A percentile compares a stretch with the other conserved stretches of the same genome.
Conservation (phyloP, 345 rosid genomes). For the Gossypium herbaceum region DNA sequence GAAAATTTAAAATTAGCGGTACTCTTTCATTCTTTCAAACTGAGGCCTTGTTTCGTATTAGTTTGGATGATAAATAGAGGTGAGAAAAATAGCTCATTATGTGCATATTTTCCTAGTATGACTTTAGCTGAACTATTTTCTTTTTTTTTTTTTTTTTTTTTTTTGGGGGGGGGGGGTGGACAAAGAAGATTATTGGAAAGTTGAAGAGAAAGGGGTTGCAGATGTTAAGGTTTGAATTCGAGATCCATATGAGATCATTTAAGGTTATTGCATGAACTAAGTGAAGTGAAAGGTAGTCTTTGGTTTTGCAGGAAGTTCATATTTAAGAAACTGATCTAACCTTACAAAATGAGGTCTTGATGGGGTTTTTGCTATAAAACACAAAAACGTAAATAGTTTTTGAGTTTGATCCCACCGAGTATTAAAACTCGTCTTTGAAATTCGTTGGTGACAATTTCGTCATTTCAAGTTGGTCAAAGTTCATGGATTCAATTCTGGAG, state of each 20-base stretch:
- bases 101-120: background rate
- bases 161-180: too few relatives aligned
- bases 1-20: background rate
- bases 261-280: background rate
- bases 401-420: background rate
- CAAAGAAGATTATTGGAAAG: too few relatives aligned
- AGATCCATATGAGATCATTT: background rate
- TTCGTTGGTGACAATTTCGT: conserved; percentile 13
- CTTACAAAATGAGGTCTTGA: background rate
- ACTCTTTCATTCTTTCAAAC: background rate
- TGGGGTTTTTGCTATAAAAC: background rate
- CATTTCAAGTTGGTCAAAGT: conserved; percentile 42
- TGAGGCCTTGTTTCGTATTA: background rate
- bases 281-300: background rate
- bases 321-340: background rate
- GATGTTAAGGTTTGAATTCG: background rate
- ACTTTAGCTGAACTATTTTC: background rate
- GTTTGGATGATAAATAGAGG: background rate
- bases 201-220: background rate
- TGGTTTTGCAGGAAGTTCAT: background rate
- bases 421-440: background rate
- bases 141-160: too few relatives aligned
- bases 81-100: background rate
- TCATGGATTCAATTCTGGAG: conserved; percentile 23
- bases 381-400: background rate